phyloP scores from a whole-genome alignment of 2,329 filamentous ascomycete genomes.

The Talaromyces piceae region DNA sequence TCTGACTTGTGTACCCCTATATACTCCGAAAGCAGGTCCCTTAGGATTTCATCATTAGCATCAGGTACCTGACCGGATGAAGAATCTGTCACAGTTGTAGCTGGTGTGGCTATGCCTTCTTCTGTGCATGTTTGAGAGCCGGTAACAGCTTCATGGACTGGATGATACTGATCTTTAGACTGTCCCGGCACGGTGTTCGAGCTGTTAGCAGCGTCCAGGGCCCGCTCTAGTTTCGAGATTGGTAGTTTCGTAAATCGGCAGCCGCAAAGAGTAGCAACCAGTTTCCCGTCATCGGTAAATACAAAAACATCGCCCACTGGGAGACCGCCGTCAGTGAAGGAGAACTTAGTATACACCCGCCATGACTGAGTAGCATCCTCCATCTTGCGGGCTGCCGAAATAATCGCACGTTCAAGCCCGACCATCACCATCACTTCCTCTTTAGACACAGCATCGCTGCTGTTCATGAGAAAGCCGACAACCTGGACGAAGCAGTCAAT shows the following conservation, averaged over 20 bases:
- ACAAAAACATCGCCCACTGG: slow-evolving; percentile 18
- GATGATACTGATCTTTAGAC: too few relatives aligned
- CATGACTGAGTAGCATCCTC: neutral
- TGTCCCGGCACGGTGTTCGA: neutral
- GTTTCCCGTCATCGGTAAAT: slow-evolving; percentile 9
- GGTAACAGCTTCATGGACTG: neutral
- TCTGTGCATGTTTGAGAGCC: neutral
- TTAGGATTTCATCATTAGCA: neutral
- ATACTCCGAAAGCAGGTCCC: neutral
- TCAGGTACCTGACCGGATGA: neutral
- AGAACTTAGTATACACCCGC: neutral
- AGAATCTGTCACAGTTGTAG: neutral
- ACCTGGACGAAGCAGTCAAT: slow-evolving; percentile 25
- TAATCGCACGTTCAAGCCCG: slow-evolving; percentile 12
- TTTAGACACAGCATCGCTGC: slow-evolving; percentile 13
- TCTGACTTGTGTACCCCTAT: neutral
- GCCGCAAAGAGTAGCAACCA: neutral
- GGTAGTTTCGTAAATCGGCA: neutral
- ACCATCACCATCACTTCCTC: slow-evolving; percentile 17
- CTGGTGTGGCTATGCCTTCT: neutral
- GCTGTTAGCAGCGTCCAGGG: neutral
- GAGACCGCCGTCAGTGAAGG: slow-evolving; percentile 9
- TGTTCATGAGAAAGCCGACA: slow-evolving; percentile 23
- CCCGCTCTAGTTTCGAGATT: neutral
- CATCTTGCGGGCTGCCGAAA: slow-evolving; percentile 9